Base-by-base conservation (phyloP, 805 yeast species). In the Yamadazyma takamatsuzukensis region DNA sequence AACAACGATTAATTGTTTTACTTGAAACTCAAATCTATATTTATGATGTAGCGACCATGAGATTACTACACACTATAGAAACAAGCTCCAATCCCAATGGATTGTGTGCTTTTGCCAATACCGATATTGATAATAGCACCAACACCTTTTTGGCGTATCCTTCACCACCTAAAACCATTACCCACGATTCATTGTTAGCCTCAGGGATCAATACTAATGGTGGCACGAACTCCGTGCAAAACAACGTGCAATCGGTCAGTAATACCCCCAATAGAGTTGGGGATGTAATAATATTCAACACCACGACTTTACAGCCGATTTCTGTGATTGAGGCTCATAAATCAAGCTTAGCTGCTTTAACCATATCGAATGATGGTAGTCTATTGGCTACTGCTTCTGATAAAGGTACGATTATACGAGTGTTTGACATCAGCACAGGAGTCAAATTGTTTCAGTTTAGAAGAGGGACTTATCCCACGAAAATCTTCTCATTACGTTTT, bases 281-380 rank as follows among this genome's bases (percentile, higher is more conserved):
- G 2, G 82, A 75, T 33, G 83, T 88, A 4, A 76, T 88, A 0
- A 66, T 93, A 2, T 89, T 84, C 54, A 95, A 93, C 53, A 77
- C 93, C 1, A 52, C 76, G 21, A 70, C 82, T 13, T 59, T 86
- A 16, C 79, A 79, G 38, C 96, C 96, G 0, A 52, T 88, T 19
- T 83, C 85, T 38, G 81, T 85, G 1, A 74, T 90, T 4, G 85
- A 82, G 49, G 96, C 96, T 1, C 97, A 93, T 57, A 84, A 83
- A 48, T 67, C 88, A 0, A 79, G 83, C 1, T 53, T 90, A 26
- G 83, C 88, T 3, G 70, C 78, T 2, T 56, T 88, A 29, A 63
- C 82, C 1, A 54, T 93, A 12, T 84, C 87, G 31, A 66, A 68
- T 19, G 89, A 84, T 48, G 97, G 97, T 0, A 67, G 76, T 2